Base-by-base conservation (phyloP, 2,329 filamentous ascomycete genomes). In the Colletotrichum tamarilloi region DNA sequence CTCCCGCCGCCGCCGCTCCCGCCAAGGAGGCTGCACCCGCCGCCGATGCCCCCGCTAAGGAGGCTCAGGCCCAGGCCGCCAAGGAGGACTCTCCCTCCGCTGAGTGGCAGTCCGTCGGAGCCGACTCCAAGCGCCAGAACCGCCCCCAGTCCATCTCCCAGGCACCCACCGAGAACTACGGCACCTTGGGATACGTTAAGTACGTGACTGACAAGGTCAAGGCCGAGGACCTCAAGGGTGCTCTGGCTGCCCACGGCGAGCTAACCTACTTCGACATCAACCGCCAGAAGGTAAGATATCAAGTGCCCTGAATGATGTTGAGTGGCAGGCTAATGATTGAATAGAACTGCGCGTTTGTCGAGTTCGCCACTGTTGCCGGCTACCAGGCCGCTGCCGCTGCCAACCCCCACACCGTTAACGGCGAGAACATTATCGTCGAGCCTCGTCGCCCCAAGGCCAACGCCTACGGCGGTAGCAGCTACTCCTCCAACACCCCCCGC, bases 261-360 rank as follows among this genome's bases (percentile, higher is more conserved):
- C 82, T 95, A 70, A 87, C 88, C 68, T 92, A 92, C 79, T 94
- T 95, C 76, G 94, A 95, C 70, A 90, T 96, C 78, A 95, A 94
- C 84, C 92, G 93, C 74, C 85, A 90, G 79, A 98, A 98, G 93
- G 95, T 98, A 83, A 74, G 84, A 81, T 68, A 7, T 14, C 30
- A 12, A 49, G 24, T 11, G 16, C 42, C 19, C 19, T 60, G 22
- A 42, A 55, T 5, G 32, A 26, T n/a, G n/a, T 11, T 14, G 5
- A 35, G 7, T 24, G 16, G 9, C 32, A 82, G 76, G 82, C 72
- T 68, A 35, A 38, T 12, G 56, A 56, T 22, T 5, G 22, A 32
- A 32, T 80, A 97, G 96, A 98, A 97, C 88, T 98, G 95, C 80
- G 97, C 97, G 30, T 98, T 98, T 81, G 94, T 98, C 73, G 97